A percentile compares a stretch with the other conserved stretches of the same genome.
These are phyloP conservation scores for Paramecium pentaurelia DNA, from an alignment of 73 alveolate genomes.

Conservation along the genomic window DNA sequence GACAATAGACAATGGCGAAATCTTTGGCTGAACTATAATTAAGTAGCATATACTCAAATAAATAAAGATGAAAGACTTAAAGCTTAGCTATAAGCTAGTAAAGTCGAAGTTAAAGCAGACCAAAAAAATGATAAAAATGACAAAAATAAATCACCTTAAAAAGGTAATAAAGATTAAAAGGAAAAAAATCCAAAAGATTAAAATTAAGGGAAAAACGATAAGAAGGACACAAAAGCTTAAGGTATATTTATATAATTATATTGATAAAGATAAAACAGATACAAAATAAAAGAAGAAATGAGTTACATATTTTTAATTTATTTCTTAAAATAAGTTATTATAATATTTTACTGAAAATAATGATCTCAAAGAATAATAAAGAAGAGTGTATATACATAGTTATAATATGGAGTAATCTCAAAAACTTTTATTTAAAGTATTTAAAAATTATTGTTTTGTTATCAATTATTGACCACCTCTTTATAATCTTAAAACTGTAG, in stretches of 20 bases:
- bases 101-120: background rate
- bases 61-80: background rate
- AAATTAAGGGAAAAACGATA: background rate
- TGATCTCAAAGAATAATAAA: background rate
- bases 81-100: background rate
- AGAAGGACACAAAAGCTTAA: constrained; percentile 1
- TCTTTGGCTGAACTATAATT: constrained; percentile 43
- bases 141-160: background rate
- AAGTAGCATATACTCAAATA: background rate
- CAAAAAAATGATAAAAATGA: background rate
- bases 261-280: background rate
- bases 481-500: constrained; percentile 64
- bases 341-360: background rate
- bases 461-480: constrained; percentile 23
- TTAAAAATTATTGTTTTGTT: background rate
- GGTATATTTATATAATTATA: background rate
- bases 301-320: background rate
- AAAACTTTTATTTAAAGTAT: constrained; percentile 36
- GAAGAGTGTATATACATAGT: background rate
- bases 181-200: background rate
- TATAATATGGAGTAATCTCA: background rate
- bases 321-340: background rate
- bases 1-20: constrained; percentile 38
- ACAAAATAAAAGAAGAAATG: constrained; percentile 40
- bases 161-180: background rate